A percentile compares a stretch with the other conserved stretches of the same genome.
Conservation (phyloP, 139 green algal genomes). For the Micractinium sp. region DNA sequence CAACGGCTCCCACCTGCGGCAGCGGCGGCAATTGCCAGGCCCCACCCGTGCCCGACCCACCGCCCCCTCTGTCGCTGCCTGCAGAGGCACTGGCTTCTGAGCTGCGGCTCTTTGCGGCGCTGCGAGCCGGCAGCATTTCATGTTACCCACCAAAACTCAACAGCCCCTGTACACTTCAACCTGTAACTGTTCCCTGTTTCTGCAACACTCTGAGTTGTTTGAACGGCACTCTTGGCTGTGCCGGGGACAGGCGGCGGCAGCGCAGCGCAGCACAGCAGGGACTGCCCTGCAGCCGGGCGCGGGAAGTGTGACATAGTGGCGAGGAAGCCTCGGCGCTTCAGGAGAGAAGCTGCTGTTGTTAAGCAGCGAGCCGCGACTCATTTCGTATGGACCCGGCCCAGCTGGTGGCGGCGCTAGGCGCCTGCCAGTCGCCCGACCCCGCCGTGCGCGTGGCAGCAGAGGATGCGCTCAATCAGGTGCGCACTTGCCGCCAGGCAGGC, state of each 20-base stretch:
- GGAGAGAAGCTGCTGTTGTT: no score
- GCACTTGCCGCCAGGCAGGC: background rate
- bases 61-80: background rate
- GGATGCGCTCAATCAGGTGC: conserved; percentile 75
- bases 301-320: no score
- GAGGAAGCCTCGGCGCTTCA: no score
- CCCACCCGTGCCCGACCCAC: background rate
- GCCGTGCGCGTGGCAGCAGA: conserved; percentile 71
- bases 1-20: no score
- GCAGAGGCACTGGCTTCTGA: conserved; percentile 33
- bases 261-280: background rate
- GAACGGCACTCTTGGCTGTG: no score
- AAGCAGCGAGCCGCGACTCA: no score
- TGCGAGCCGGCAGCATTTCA: background rate
- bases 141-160: background rate
- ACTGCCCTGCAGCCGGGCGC: background rate
- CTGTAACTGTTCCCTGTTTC: background rate
- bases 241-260: background rate
- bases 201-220: no score
- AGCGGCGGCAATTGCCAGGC: no score
- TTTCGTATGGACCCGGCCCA: conserved; percentile 76
- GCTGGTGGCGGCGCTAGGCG: conserved; percentile 68
- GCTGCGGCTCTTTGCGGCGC: background rate
- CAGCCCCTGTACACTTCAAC: background rate
- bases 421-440: conserved; percentile 66